These are phyloP conservation scores for Saccharomyces hybrid DNA, from an alignment of 1,139 yeast genomes.

Conservation along the genomic window DNA sequence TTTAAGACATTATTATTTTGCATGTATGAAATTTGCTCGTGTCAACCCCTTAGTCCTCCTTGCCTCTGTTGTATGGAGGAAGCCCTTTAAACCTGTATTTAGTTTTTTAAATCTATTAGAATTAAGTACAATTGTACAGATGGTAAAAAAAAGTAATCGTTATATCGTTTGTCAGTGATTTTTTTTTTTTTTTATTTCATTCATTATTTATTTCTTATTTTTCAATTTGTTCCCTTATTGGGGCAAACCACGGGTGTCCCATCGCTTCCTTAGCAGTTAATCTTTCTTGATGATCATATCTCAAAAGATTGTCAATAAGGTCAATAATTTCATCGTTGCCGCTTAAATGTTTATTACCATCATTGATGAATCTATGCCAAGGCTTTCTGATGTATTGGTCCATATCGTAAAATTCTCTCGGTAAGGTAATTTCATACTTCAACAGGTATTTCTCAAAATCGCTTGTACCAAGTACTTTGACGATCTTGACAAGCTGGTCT, in stretches of 20 bases:
- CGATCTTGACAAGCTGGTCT: constrained; percentile 92
- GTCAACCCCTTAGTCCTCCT: not conserved
- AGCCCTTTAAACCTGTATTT: not conserved
- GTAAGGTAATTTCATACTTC: constrained; percentile 69
- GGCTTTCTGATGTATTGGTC: constrained; percentile 77
- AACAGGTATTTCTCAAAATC: constrained; percentile 64
- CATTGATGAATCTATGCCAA: constrained; percentile 78
- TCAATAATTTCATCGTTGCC: constrained; percentile 63
- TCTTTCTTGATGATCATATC: constrained; percentile 92
- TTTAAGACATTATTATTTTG: not conserved
- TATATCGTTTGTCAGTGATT: constrained; percentile 11
- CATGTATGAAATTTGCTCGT: not conserved
- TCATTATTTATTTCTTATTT: not conserved
- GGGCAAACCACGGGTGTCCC: constrained; percentile 56
- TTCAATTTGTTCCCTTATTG: constrained; percentile 20
- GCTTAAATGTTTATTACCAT: constrained; percentile 62
- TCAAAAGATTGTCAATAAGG: constrained; percentile 69
- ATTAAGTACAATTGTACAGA: constrained; percentile 1
- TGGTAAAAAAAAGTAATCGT: not conserved
- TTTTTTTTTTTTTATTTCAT: not conserved
- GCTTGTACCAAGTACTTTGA: constrained; percentile 85
- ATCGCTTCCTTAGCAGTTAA: constrained; percentile 92
- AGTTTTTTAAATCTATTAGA: constrained; percentile 9
- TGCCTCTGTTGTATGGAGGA: not conserved
- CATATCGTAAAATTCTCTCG: constrained; percentile 76